These are phyloP conservation scores for Mycosarcoma mackinlayi DNA, from an alignment of 1,284 basidiomycete species.

Conservation along the genomic window DNA sequence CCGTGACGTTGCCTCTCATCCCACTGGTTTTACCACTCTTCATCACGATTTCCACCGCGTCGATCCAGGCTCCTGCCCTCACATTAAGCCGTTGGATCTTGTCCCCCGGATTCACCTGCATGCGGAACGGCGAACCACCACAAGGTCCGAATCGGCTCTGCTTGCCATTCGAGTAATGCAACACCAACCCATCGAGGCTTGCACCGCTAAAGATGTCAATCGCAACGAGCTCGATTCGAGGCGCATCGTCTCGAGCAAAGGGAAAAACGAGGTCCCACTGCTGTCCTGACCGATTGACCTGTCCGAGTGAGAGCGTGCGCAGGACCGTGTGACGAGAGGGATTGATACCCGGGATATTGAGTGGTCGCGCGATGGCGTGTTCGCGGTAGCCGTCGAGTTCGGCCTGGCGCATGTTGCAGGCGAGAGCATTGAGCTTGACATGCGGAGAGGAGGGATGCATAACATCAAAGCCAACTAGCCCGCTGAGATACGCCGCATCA, in stretches of 20 bases:
- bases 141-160: slow-evolving; percentile 16
- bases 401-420: slow-evolving; percentile 49
- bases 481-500: slow-evolving; percentile 29
- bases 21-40: slow-evolving; percentile 30
- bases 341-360: slow-evolving; percentile 17
- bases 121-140: slow-evolving; percentile 22
- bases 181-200: slow-evolving; percentile 26
- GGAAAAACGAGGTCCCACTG: slow-evolving; percentile 33
- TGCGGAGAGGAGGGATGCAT: slow-evolving; percentile 11
- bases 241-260: slow-evolving; percentile 4
- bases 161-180: slow-evolving; percentile 15
- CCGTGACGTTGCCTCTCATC: slow-evolving; percentile 33
- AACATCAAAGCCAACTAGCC: slow-evolving; percentile 42
- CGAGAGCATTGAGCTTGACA: slow-evolving; percentile 38
- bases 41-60: slow-evolving; percentile 42
- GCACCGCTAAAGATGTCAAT: slow-evolving; percentile 37
- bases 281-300: slow-evolving; percentile 1
- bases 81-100: slow-evolving; percentile 29
- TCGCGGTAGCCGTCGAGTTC: slow-evolving; percentile 28
- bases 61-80: slow-evolving; percentile 44
- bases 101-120: slow-evolving; percentile 16
- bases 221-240: neutral
- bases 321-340: slow-evolving; percentile 5
- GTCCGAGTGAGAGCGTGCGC: slow-evolving; percentile 25
- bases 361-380: slow-evolving; percentile 16